phyloP scores from a whole-genome alignment of 2,329 filamentous ascomycete species.

The Lecanicillium sp. region DNA sequence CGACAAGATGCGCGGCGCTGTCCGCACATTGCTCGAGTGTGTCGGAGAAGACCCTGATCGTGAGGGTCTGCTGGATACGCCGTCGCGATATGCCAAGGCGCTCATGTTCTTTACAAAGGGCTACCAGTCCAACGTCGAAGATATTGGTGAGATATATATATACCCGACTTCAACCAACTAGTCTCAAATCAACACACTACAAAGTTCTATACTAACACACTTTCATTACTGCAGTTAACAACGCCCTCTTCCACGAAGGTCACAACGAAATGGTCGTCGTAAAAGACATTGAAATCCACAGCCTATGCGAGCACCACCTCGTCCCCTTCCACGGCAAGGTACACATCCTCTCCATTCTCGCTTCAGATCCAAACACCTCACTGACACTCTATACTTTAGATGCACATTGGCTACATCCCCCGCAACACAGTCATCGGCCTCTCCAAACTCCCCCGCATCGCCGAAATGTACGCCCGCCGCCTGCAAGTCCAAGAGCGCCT shows the following conservation, averaged over 20 bases:
- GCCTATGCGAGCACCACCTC: conserved; percentile 92
- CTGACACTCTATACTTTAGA: conserved; percentile 40
- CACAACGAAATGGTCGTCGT: conserved; percentile 97
- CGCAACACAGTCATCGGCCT: conserved; percentile 85
- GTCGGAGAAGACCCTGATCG: conserved; percentile 60
- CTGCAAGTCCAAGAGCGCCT: conserved; percentile 94
- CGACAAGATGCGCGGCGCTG: conserved; percentile 51
- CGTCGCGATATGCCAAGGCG: conserved; percentile 86
- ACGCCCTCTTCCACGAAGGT: conserved; percentile 90
- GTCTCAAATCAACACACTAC: no score
- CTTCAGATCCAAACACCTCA: background rate
- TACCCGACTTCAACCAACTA: no score
- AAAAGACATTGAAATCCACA: conserved; percentile 93
- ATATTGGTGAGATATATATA: conserved; percentile 40
- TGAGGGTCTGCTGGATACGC: conserved; percentile 58
- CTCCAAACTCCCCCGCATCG: conserved; percentile 90
- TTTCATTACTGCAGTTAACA: conserved; percentile 51
- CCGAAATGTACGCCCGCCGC: conserved; percentile 90
- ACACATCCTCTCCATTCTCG: conserved; percentile 10
- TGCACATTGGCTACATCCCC: conserved; percentile 99
- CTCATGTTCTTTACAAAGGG: conserved; percentile 95
- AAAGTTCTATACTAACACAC: no score
- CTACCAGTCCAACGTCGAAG: conserved; percentile 87
- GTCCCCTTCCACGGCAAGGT: conserved; percentile 96
- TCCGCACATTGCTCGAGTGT: conserved; percentile 59